Evolutionary conservation across 2,329 filamentous ascomycete species (phyloP).

Genomic region (Pseudopyrenochaeta lycopersici): DNA sequence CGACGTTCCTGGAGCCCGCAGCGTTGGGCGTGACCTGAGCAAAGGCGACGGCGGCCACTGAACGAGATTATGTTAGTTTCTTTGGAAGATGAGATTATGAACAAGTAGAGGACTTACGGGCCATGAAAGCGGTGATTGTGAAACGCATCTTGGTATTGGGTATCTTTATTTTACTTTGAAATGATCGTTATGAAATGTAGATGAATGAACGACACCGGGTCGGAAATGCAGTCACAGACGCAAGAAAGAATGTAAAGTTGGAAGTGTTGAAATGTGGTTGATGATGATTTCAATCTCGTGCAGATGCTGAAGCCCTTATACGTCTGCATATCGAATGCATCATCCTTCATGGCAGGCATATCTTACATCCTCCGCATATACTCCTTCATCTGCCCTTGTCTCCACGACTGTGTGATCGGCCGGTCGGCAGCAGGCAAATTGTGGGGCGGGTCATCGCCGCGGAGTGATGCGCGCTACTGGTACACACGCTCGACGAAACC

Average conservation of each 20-base stretch:
- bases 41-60: constrained; percentile 25
- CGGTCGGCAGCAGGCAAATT: not conserved
- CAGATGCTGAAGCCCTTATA: constrained; percentile 10
- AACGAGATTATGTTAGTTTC: not conserved
- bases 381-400: constrained; percentile 17
- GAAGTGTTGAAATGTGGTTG: constrained; percentile 7
- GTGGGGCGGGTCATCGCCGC: not conserved
- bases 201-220: constrained; percentile 42
- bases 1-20: constrained; percentile 38
- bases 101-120: constrained; percentile 13
- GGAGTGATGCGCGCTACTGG: not conserved
- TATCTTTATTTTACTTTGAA: constrained; percentile 1
- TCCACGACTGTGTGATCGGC: constrained; percentile 23
- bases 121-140: constrained; percentile 22
- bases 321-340: not conserved
- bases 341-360: not conserved
- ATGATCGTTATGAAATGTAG: constrained; percentile 12
- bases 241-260: constrained; percentile 22
- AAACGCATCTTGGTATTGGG: constrained; percentile 25
- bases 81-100: constrained; percentile 2
- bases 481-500: not conserved
- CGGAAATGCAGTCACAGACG: constrained; percentile 41
- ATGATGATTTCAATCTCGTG: not conserved
- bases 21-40: constrained; percentile 36
- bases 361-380: not conserved